These are phyloP conservation scores for Hordeum marinum DNA, from an alignment of 176 grass and related monocot genomes.

Conservation along the genomic window DNA sequence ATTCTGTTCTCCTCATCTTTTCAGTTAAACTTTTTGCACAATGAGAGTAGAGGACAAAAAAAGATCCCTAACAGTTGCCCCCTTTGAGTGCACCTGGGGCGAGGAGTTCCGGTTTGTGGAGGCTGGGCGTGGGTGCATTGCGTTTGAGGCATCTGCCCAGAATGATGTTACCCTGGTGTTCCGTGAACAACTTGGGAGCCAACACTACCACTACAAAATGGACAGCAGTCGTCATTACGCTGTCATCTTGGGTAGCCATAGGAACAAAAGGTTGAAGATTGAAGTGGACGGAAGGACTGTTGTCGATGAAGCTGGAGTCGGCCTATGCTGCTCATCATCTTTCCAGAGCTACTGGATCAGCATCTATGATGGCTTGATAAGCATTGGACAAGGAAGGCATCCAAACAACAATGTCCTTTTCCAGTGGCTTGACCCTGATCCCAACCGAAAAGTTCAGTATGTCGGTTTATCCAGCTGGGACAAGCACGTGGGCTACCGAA, in stretches of 20 bases:
- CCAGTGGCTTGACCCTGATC: slow-evolving; percentile 71
- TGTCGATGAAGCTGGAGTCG: slow-evolving; percentile 62
- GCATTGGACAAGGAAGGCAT: slow-evolving; percentile 73
- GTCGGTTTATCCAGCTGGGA: slow-evolving; percentile 90
- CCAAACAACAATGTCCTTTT: slow-evolving; percentile 74
- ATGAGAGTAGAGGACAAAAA: slow-evolving; percentile 59
- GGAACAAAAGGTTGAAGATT: slow-evolving; percentile 86
- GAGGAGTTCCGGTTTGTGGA: slow-evolving; percentile 75
- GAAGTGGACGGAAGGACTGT: slow-evolving; percentile 83
- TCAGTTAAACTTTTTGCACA: slow-evolving; percentile 12
- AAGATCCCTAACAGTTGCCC: slow-evolving; percentile 79
- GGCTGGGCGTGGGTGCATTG: slow-evolving; percentile 73
- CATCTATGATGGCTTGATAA: slow-evolving; percentile 84
- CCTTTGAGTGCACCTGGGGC: slow-evolving; percentile 78
- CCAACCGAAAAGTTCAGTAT: slow-evolving; percentile 71
- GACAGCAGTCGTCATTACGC: slow-evolving; percentile 74
- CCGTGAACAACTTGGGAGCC: slow-evolving; percentile 69
- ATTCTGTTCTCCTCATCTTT: neutral
- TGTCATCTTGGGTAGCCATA: slow-evolving; percentile 89
- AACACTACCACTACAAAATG: slow-evolving; percentile 87
- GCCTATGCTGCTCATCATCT: slow-evolving; percentile 73
- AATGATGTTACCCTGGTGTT: slow-evolving; percentile 96
- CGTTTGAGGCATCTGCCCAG: slow-evolving; percentile 85
- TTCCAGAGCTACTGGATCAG: slow-evolving; percentile 96
- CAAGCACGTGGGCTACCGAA: slow-evolving; percentile 88